Evolutionary conservation across 495 filamentous ascomycete genomes (phyloP), one percentile per base, ranked within the genome.

Genomic region (Mytilinidion resinicola): DNA sequence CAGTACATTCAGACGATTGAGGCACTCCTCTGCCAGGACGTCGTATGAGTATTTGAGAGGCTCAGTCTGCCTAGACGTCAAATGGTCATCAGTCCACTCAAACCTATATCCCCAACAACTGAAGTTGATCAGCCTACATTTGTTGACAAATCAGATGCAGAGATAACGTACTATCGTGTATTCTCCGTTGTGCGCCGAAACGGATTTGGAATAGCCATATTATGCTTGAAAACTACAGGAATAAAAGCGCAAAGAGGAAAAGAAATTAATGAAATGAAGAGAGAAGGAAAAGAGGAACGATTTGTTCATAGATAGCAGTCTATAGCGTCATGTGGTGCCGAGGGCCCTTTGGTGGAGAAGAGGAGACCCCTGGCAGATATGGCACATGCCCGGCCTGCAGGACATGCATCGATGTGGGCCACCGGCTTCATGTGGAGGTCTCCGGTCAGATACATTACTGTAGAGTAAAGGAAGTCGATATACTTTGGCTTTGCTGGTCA

Each of bases 21-120:
- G 72, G 61, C 82, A 83, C 56, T 87, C 77, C 58, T 88, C 82
- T 14, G 81, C 86, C 1, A 91, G 74, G 0, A 70, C 71, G 67
- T 95, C 89, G 66, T 85, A 93, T 6, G 78, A 78, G 49, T 80
- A 74, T 43, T 80, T 84, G 66, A 86, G 64, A 1, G 79, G 77
- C n/a, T 76, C 63, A n/a, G 84, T 65, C 65, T 89, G 69, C 55
- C 85, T 77, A n/a, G 72, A 55, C 9, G 81, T 85, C 14, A 80
- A 70, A 67, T 95, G 89, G 0, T 82, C 69, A 2, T 78, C 69
- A 0, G 87, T 87, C 78, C 86, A 85, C 50, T 84, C 76, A 66
- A 92, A 91, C 5, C 77, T 78, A 62, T 88, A 79, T 6, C 81
- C 87, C 83, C 85, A 92, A 55, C 70, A 74, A 43, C 72, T 78